These are phyloP conservation scores for Vigna reflexopilosa DNA, from an alignment of 306 rosid species.

Conservation along the genomic window DNA sequence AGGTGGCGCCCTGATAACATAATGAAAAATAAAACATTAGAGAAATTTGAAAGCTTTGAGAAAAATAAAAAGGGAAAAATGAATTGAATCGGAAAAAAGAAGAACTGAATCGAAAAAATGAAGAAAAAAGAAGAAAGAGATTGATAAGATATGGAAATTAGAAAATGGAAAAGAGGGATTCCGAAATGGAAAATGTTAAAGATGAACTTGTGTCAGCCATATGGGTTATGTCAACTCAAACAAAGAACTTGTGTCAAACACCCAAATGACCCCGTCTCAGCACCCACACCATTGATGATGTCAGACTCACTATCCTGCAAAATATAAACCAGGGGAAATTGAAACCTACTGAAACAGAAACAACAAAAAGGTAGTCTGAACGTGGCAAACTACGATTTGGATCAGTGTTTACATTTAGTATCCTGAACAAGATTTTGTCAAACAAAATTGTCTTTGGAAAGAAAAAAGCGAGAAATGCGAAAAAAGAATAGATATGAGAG, in stretches of 20 bases:
- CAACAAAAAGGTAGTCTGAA: no score
- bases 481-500: not conserved
- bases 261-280: no score
- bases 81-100: no score
- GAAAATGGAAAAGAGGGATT: conserved; percentile 5
- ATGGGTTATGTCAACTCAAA: conserved; percentile 56
- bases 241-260: no score
- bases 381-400: not conserved
- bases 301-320: no score
- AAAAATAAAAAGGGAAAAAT: conserved; percentile 5
- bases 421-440: no score
- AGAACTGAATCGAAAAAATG: no score
- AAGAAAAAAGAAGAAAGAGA: no score
- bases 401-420: not conserved
- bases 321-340: no score
- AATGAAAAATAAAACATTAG: conserved; percentile 22
- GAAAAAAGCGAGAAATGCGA: not conserved
- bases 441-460: not conserved
- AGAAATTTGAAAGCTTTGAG: not conserved
- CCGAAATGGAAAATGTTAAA: not conserved
- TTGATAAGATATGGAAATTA: no score
- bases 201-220: conserved; percentile 77
- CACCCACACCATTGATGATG: no score
- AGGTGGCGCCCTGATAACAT: conserved; percentile 76
- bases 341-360: no score